A percentile compares a stretch with the other conserved stretches of the same genome.
These are phyloP conservation scores for Ceratocystiopsis brevicomis DNA, from an alignment of 2,329 filamentous ascomycete species.

Conservation along the genomic window DNA sequence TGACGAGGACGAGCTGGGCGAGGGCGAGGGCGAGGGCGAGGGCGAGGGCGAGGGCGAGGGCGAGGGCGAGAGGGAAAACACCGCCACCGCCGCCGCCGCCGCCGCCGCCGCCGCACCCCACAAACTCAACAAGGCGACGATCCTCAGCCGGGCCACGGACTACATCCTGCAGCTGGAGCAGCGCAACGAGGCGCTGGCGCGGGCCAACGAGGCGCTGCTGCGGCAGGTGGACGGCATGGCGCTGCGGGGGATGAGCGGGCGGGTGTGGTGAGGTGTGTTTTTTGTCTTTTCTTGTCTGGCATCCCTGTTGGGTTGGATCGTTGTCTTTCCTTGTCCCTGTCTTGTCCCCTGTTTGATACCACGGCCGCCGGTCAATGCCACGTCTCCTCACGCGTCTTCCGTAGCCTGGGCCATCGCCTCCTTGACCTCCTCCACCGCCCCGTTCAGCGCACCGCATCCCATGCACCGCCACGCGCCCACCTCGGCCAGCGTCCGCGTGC, in stretches of 20 bases:
- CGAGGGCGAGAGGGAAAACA: too few species aligned
- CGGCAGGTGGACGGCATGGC: constrained; percentile 16
- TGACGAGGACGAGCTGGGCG: constrained; percentile 21
- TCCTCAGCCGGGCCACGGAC: constrained; percentile 22
- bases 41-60: too few species aligned
- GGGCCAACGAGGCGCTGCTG: constrained; percentile 26
- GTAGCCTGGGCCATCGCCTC: background rate
- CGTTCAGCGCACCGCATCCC: constrained; percentile 66
- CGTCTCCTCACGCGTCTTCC: background rate
- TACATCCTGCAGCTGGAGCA: constrained; percentile 18
- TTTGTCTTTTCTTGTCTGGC: background rate
- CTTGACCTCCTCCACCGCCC: constrained; percentile 40
- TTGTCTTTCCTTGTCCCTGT: too few species aligned
- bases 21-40: too few species aligned
- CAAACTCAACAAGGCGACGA: constrained; percentile 25
- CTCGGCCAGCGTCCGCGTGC: constrained; percentile 56
- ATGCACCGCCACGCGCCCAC: constrained; percentile 78
- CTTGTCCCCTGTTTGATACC: background rate
- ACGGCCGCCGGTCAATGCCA: background rate
- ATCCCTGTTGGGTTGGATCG: too few species aligned
- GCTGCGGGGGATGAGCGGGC: constrained; percentile 5
- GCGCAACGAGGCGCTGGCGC: constrained; percentile 20
- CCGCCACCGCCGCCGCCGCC: too few species aligned
- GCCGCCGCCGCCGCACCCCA: constrained; percentile 22
- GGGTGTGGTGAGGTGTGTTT: background rate